A percentile compares a stretch with the other conserved stretches of the same genome.
Conservation (phyloP, 140 eudicot species). For the Stevia rebaudiana region DNA sequence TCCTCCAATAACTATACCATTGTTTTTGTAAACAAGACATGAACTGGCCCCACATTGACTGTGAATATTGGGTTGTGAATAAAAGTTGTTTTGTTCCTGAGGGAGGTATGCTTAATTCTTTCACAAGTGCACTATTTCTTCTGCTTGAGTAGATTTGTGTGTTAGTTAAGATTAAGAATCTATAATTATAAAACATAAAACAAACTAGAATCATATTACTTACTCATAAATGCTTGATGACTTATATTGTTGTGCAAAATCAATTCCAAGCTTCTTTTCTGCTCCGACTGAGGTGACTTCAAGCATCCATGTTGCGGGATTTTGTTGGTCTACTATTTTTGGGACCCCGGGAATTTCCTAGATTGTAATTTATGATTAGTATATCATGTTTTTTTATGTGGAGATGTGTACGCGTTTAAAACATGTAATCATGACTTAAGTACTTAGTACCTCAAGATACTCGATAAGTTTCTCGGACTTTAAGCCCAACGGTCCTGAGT, state of each 20-base stretch:
- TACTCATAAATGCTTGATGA: slow-evolving; percentile 32
- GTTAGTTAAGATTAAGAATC: slow-evolving; percentile 10
- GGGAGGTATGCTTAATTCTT: slow-evolving; percentile 37
- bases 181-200: slow-evolving; percentile 4
- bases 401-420: neutral
- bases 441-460: slow-evolving; percentile 43
- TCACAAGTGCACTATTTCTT: slow-evolving; percentile 26
- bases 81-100: slow-evolving; percentile 35
- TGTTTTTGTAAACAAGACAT: slow-evolving; percentile 43
- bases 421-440: neutral
- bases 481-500: slow-evolving; percentile 36
- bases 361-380: neutral
- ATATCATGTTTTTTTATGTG: neutral
- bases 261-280: slow-evolving; percentile 26
- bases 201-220: slow-evolving; percentile 6
- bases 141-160: slow-evolving; percentile 19
- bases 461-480: slow-evolving; percentile 35
- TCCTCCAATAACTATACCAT: slow-evolving; percentile 48
- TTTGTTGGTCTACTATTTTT: slow-evolving; percentile 20
- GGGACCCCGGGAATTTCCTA: slow-evolving; percentile 36
- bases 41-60: slow-evolving; percentile 38
- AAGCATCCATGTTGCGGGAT: slow-evolving; percentile 52
- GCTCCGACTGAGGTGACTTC: slow-evolving; percentile 33
- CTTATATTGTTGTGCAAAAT: slow-evolving; percentile 33
- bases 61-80: slow-evolving; percentile 28